phyloP scores from a whole-genome alignment of 202 grass and related monocot genomes.

The Sporobolus alterniflorus region DNA sequence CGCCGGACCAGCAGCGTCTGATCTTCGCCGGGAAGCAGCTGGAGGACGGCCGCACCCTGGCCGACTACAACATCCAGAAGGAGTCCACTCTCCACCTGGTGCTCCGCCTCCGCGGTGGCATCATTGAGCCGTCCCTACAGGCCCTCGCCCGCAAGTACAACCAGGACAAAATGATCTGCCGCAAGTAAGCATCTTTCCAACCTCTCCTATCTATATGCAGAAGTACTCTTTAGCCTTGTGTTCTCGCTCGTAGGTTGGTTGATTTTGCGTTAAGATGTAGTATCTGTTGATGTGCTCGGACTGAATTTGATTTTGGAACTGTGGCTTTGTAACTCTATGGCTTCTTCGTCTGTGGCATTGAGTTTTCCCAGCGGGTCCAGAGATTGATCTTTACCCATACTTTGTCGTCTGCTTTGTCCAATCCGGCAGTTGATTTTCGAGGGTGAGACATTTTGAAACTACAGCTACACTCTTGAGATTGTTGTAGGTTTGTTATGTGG shows the following conservation, averaged over 20 bases:
- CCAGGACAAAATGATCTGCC: conserved; percentile 89
- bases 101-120: conserved; percentile 91
- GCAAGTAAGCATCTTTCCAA: conserved; percentile 43
- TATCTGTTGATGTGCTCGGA: neutral
- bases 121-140: conserved; percentile 76
- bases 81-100: conserved; percentile 83
- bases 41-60: conserved; percentile 84
- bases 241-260: neutral
- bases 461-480: neutral
- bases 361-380: conserved; percentile 44
- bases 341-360: conserved; percentile 6
- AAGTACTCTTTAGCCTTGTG: neutral
- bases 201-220: neutral
- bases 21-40: conserved; percentile 98
- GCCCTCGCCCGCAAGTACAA: conserved; percentile 82
- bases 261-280: neutral
- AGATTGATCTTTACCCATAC: conserved; percentile 42
- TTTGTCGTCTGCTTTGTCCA: conserved; percentile 58
- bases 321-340: conserved; percentile 35
- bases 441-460: conserved; percentile 31
- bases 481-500: neutral
- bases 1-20: conserved; percentile 93
- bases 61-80: conserved; percentile 98
- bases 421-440: conserved; percentile 70
- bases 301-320: conserved; percentile 26